phyloP scores from a whole-genome alignment of 192 early-diverging fungal genomes.

The Backusella morwellensis region DNA sequence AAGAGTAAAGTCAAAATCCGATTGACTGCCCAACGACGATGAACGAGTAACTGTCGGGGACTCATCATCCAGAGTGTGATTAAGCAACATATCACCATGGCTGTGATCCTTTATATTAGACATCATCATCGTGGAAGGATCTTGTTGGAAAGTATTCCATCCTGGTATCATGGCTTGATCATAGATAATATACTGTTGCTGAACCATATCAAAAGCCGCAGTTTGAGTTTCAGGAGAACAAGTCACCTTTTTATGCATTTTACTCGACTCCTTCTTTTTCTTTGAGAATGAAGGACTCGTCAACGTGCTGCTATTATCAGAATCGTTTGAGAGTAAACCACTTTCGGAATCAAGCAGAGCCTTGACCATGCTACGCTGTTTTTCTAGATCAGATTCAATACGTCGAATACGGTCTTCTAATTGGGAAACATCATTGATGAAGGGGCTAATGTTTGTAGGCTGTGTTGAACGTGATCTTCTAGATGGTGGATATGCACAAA shows the following conservation, averaged over 20 bases:
- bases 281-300: not conserved
- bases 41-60: not conserved
- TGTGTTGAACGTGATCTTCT: slow-evolving; percentile 22
- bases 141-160: not conserved
- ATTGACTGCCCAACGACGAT: not conserved
- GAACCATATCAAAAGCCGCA: not conserved
- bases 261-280: not conserved
- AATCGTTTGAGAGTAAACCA: not conserved
- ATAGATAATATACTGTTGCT: not conserved
- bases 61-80: not conserved
- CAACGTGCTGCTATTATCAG: not conserved
- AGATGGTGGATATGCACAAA: slow-evolving; percentile 22
- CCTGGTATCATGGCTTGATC: not conserved
- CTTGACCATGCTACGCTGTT: slow-evolving; percentile 11
- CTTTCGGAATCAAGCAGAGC: slow-evolving; percentile 4
- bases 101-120: not conserved
- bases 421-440: slow-evolving; percentile 27
- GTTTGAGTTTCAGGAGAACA: not conserved
- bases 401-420: slow-evolving; percentile 18
- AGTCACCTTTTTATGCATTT: not conserved
- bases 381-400: slow-evolving; percentile 25
- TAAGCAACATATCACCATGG: not conserved
- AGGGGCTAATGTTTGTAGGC: slow-evolving; percentile 18
- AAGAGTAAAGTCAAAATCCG: not conserved
- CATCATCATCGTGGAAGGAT: not conserved